Evolutionary conservation across 495 filamentous ascomycete genomes (phyloP).

Genomic region (Viridothelium virens): DNA sequence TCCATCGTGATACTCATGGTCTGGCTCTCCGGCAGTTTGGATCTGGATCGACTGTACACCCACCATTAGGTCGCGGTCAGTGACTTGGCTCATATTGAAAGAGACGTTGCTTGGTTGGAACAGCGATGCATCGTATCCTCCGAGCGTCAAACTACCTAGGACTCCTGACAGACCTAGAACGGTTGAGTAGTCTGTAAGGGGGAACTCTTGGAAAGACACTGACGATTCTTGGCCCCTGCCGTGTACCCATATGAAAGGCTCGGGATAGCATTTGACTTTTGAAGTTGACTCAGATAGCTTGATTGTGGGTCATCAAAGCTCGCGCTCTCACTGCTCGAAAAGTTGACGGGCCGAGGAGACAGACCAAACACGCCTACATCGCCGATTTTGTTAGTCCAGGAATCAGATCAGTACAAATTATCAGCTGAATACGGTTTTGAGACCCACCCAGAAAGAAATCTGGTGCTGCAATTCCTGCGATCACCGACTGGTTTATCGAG

Average conservation of each 20-base stretch:
- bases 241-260: slow-evolving; percentile 51
- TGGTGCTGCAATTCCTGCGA: slow-evolving; percentile 17
- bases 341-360: slow-evolving; percentile 25
- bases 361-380: slow-evolving; percentile 21
- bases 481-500: slow-evolving; percentile 21
- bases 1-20: slow-evolving; percentile 16
- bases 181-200: slow-evolving; percentile 12
- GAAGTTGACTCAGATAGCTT: slow-evolving; percentile 33
- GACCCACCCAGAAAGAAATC: slow-evolving; percentile 25
- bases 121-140: slow-evolving; percentile 48
- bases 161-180: slow-evolving; percentile 41
- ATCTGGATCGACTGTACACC: slow-evolving; percentile 40
- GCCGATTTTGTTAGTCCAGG: slow-evolving; percentile 23
- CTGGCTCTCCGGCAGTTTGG: not conserved
- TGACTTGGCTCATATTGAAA: slow-evolving; percentile 44
- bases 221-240: slow-evolving; percentile 47
- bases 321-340: slow-evolving; percentile 24
- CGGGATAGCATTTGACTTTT: slow-evolving; percentile 41
- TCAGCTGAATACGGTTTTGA: not conserved
- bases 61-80: slow-evolving; percentile 45
- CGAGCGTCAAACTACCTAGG: slow-evolving; percentile 48
- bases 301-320: slow-evolving; percentile 23
- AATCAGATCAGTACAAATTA: not conserved
- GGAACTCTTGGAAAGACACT: slow-evolving; percentile 9
- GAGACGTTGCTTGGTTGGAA: slow-evolving; percentile 43